These are phyloP conservation scores for Henckelia pumila DNA, from an alignment of 257 asterid genomes.

Conservation along the genomic window DNA sequence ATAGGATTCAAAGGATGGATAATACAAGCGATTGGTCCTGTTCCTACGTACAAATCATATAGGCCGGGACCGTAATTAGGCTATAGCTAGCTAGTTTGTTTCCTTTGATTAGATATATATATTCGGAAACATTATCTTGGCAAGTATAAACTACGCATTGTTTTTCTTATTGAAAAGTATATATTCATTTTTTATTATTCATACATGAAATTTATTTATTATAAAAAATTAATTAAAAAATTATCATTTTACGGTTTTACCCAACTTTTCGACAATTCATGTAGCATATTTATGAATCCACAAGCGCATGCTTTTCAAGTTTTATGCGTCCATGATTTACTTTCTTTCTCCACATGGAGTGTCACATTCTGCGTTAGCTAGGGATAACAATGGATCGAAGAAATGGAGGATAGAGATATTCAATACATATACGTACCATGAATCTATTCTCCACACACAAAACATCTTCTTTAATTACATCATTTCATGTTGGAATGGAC, in stretches of 20 bases:
- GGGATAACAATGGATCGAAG: background rate
- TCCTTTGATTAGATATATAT: background rate
- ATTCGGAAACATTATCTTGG: background rate
- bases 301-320: too few species aligned
- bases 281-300: too few species aligned
- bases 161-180: too few species aligned
- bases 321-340: too few species aligned
- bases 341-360: background rate
- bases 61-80: too few species aligned
- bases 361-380: background rate
- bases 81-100: background rate
- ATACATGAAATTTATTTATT: too few species aligned
- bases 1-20: background rate
- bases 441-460: background rate
- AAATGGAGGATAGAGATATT: background rate
- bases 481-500: background rate
- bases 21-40: background rate
- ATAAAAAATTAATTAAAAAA: too few species aligned
- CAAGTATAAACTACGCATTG: background rate
- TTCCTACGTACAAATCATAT: background rate
- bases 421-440: background rate
- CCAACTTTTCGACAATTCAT: too few species aligned
- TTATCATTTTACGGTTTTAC: too few species aligned
- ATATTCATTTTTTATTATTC: too few species aligned
- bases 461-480: background rate